Conservation (phyloP, 371 early-diverging fungal genomes). For the Syncephalastrum monosporum region DNA sequence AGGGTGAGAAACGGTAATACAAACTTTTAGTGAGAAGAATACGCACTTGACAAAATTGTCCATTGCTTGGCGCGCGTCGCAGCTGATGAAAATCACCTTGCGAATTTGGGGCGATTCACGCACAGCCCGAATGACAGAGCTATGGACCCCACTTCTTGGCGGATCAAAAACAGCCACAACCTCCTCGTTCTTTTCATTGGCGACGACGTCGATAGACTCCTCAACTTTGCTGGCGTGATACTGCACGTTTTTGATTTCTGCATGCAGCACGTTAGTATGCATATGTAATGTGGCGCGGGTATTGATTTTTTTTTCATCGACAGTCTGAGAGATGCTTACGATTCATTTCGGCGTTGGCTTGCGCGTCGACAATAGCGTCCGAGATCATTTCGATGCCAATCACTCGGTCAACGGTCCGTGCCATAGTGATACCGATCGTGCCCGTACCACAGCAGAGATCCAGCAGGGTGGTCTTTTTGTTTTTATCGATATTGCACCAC, state of each 20-base stretch:
- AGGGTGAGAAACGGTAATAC: constrained; percentile 5
- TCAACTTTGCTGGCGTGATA: constrained; percentile 70
- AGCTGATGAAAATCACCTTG: constrained; percentile 73
- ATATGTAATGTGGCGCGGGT: constrained; percentile 2
- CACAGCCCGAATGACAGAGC: constrained; percentile 65
- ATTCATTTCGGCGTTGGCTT: constrained; percentile 68
- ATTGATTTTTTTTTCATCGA: neutral
- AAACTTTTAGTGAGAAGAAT: neutral
- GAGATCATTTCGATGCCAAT: constrained; percentile 77
- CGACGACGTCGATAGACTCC: constrained; percentile 53
- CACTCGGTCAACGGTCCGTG: constrained; percentile 64
- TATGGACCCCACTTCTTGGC: constrained; percentile 68
- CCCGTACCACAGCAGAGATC: constrained; percentile 92
- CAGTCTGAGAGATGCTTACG: constrained; percentile 30
- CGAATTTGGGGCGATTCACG: constrained; percentile 55
- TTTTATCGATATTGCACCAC: constrained; percentile 39
- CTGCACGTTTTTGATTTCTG: constrained; percentile 52
- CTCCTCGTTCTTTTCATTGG: constrained; percentile 32
- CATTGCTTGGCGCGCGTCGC: constrained; percentile 65
- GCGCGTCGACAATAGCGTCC: constrained; percentile 78
- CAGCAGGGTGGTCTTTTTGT: constrained; percentile 50
- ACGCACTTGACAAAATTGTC: constrained; percentile 72
- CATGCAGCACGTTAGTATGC: constrained; percentile 7
- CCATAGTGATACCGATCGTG: constrained; percentile 84
- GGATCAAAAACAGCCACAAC: constrained; percentile 78